Conservation (phyloP, 306 rosid genomes). For the Glycine tomentella region DNA sequence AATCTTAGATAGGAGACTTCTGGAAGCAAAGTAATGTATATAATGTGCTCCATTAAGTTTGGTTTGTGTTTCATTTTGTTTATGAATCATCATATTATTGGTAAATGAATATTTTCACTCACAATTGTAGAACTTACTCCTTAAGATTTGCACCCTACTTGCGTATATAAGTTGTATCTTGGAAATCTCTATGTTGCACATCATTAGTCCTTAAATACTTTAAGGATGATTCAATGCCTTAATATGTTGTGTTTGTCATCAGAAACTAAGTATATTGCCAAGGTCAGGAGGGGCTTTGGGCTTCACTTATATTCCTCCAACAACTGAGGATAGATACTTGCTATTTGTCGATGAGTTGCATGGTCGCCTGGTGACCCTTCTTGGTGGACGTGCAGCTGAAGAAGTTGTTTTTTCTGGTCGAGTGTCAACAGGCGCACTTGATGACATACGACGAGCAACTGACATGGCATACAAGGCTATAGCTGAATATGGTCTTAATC, state of each 20-base stretch:
- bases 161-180: neutral
- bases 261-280: slow-evolving; percentile 97
- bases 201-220: neutral
- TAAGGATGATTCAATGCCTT: slow-evolving; percentile 28
- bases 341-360: slow-evolving; percentile 92
- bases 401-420: slow-evolving; percentile 92
- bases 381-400: slow-evolving; percentile 99
- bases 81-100: neutral
- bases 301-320: slow-evolving; percentile 91
- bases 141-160: neutral
- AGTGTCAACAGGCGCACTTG: slow-evolving; percentile 95
- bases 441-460: slow-evolving; percentile 93
- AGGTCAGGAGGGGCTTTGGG: slow-evolving; percentile 98
- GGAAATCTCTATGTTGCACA: slow-evolving; percentile 24
- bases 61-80: slow-evolving; percentile 18
- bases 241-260: slow-evolving; percentile 44
- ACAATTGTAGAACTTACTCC: slow-evolving; percentile 1
- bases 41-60: neutral
- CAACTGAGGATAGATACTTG: slow-evolving; percentile 91
- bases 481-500: slow-evolving; percentile 97
- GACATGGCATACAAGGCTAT: slow-evolving; percentile 99
- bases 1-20: slow-evolving; percentile 4
- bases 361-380: slow-evolving; percentile 95
- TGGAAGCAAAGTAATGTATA: slow-evolving; percentile 9
- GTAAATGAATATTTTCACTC: slow-evolving; percentile 9